Evolutionary conservation across 495 filamentous ascomycete genomes (phyloP).

Genomic region (Penicillium riverlandense): DNA sequence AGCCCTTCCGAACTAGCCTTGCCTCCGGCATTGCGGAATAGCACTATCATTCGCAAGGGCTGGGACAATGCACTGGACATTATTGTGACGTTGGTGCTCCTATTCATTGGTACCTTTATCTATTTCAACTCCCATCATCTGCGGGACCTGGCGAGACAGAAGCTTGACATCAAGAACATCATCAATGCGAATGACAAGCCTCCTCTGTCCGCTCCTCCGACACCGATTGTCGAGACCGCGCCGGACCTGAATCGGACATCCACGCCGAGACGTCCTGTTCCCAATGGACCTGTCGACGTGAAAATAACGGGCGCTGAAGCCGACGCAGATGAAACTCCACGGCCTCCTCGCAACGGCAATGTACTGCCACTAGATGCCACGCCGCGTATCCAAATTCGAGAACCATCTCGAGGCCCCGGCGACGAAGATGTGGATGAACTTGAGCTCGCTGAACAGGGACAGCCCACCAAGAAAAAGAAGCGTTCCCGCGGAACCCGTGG

Average conservation of each 20-base stretch:
- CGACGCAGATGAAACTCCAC: constrained; percentile 19
- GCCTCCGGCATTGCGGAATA: constrained; percentile 38
- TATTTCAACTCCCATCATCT: constrained; percentile 45
- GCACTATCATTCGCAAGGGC: constrained; percentile 47
- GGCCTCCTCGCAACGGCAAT: constrained; percentile 15
- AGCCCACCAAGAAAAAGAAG: constrained; percentile 66
- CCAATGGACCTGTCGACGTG: constrained; percentile 28
- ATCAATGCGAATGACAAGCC: constrained; percentile 39
- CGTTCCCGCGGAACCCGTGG: constrained; percentile 71
- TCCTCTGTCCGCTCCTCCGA: constrained; percentile 36
- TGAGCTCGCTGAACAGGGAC: constrained; percentile 24
- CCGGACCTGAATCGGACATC: constrained; percentile 20
- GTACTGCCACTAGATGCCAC: constrained; percentile 12
- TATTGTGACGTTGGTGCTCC: constrained; percentile 36
- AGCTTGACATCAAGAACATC: constrained; percentile 47
- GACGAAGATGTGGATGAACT: constrained; percentile 25
- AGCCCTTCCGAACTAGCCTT: constrained; percentile 37
- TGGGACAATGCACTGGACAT: constrained; percentile 48
- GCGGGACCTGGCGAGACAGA: constrained; percentile 41
- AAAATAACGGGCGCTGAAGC: constrained; percentile 16
- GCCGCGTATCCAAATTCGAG: constrained; percentile 35
- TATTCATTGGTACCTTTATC: constrained; percentile 40
- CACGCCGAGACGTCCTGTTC: constrained; percentile 16
- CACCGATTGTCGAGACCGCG: constrained; percentile 25
- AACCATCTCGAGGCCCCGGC: constrained; percentile 31